These are phyloP conservation scores for Trichoderma citrinoviride DNA, from an alignment of 2,329 filamentous ascomycete genomes.

Conservation along the genomic window DNA sequence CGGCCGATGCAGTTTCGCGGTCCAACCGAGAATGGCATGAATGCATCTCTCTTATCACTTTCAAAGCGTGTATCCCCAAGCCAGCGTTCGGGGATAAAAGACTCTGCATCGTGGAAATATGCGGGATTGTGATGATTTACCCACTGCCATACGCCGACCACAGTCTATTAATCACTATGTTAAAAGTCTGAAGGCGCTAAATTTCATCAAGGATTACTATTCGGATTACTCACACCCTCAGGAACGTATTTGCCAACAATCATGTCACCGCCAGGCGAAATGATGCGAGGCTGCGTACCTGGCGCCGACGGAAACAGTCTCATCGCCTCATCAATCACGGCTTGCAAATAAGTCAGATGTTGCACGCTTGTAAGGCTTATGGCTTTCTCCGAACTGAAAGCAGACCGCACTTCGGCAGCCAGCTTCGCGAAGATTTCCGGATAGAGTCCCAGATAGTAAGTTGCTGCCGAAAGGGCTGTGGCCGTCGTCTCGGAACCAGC, in stretches of 20 bases:
- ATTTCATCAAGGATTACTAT: not conserved
- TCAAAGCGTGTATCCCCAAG: conserved; percentile 27
- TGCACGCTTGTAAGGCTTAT: conserved; percentile 23
- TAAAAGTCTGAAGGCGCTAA: not conserved
- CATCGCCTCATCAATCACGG: conserved; percentile 49
- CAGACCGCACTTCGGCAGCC: conserved; percentile 33
- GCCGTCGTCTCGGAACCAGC: conserved; percentile 37
- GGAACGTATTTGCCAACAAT: conserved; percentile 36
- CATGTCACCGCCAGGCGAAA: conserved; percentile 30
- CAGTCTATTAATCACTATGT: conserved; percentile 21
- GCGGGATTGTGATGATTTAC: conserved; percentile 34
- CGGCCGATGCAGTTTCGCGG: conserved; percentile 35
- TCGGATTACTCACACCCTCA: conserved; percentile 29
- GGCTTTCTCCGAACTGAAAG: conserved; percentile 19
- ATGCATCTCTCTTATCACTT: conserved; percentile 27
- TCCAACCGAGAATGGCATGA: conserved; percentile 33
- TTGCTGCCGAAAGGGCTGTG: conserved; percentile 30
- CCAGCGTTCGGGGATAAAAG: conserved; percentile 41
- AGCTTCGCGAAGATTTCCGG: conserved; percentile 33
- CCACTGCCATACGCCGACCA: conserved; percentile 38
- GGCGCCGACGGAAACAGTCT: conserved; percentile 46
- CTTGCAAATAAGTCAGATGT: conserved; percentile 43
- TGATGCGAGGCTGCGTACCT: conserved; percentile 37
- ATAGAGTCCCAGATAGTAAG: conserved; percentile 33
- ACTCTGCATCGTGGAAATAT: conserved; percentile 34